Evolutionary conservation across 192 early-diverging fungal genomes (phyloP).

Genomic region (Umbelopsis ramanniana): DNA sequence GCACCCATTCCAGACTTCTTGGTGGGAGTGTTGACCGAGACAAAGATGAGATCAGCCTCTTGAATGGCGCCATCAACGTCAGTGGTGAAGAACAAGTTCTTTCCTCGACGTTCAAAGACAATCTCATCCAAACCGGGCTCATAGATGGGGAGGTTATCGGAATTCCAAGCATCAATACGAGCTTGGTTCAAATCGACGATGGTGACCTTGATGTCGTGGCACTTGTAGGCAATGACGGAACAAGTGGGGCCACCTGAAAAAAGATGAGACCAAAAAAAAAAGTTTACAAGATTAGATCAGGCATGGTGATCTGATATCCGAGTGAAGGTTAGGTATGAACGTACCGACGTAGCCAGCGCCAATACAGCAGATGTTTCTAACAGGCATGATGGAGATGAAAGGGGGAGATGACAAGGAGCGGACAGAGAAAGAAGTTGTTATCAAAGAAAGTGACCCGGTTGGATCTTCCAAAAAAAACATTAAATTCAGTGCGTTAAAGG

Average conservation of each 20-base stretch:
- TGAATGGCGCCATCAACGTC: constrained; percentile 78
- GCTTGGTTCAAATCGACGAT: constrained; percentile 83
- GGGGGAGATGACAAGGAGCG: constrained; percentile 26
- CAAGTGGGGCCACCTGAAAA: constrained; percentile 84
- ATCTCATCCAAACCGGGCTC: constrained; percentile 91
- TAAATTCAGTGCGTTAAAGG: constrained; percentile 13
- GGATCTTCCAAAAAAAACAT: constrained; percentile 12
- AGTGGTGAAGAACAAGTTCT: constrained; percentile 88
- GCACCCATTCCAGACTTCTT: constrained; percentile 78
- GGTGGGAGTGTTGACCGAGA: constrained; percentile 93
- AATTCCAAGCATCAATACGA: constrained; percentile 93
- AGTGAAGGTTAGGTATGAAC: constrained; percentile 22
- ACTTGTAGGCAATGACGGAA: constrained; percentile 90
- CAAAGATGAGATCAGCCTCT: constrained; percentile 87
- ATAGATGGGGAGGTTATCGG: constrained; percentile 84
- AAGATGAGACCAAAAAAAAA: constrained; percentile 23
- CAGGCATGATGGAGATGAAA: constrained; percentile 27
- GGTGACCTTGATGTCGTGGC: constrained; percentile 86
- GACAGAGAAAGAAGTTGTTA: constrained; percentile 17
- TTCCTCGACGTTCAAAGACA: constrained; percentile 71
- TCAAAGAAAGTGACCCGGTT: constrained; percentile 4
- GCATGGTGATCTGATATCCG: neutral
- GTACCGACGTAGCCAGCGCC: constrained; percentile 96
- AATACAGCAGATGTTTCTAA: constrained; percentile 87
- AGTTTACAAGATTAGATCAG: neutral